These are phyloP conservation scores for Trichomonas vaginalis DNA, from an alignment of 208 protist genomes.

Conservation along the genomic window DNA sequence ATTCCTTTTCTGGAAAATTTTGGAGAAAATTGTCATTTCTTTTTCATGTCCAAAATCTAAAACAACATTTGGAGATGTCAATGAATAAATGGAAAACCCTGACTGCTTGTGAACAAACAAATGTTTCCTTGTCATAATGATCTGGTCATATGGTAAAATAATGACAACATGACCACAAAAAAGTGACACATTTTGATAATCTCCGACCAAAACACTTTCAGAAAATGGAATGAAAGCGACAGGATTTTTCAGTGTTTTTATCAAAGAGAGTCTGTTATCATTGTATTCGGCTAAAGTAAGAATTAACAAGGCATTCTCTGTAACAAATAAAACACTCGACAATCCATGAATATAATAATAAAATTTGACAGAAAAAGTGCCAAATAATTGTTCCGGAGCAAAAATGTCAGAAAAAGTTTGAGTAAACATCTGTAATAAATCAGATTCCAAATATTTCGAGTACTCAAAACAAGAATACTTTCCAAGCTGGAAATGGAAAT, in stretches of 20 bases:
- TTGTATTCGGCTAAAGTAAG: neutral
- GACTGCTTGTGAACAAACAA: neutral
- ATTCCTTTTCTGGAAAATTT: neutral
- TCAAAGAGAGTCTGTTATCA: neutral
- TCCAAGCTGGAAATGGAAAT: neutral
- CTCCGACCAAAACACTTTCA: neutral
- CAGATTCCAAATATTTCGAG: neutral
- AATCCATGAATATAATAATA: neutral
- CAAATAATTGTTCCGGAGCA: neutral
- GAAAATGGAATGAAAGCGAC: neutral
- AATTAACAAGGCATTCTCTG: neutral
- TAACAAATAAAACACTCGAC: neutral
- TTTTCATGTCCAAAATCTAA: neutral
- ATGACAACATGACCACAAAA: slow-evolving; percentile 1
- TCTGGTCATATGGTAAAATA: neutral
- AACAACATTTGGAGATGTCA: neutral
- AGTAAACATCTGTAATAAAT: neutral
- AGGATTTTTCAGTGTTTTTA: neutral
- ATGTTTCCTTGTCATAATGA: neutral
- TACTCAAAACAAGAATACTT: neutral
- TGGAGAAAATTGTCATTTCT: neutral
- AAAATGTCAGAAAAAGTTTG: neutral
- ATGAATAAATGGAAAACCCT: neutral
- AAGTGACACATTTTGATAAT: neutral
- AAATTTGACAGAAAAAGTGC: neutral